Base-by-base conservation (phyloP, 2,329 filamentous ascomycete genomes). In the Trichoderma arundinaceum region DNA sequence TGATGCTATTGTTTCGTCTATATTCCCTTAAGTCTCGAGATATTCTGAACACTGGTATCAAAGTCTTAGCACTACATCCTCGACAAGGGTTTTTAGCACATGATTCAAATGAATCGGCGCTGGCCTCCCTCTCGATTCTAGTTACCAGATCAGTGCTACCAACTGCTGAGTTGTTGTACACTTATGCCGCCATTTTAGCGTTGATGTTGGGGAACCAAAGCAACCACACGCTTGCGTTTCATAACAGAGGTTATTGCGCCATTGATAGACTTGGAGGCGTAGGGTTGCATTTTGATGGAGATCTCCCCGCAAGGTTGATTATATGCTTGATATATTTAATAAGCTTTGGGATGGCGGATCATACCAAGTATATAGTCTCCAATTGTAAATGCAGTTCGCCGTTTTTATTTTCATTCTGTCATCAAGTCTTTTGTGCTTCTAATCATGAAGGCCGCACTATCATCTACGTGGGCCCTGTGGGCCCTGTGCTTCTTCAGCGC, bases 111-210 rank as follows among this genome's bases (percentile, higher is more conserved):
- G 28, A 35, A 33, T 22, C 35, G 15, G 8, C 41, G 15, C 43
- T 17, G 3, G 15, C 53, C 39, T n/a, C 17, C 33, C n/a, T 53
- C 10, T 53, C 9, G 17, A 19, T 38, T 12, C 10, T n/a, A 35
- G 10, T 17, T 19, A 10, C 7, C 12, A 61, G 35, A 51, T 52
- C 46, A 19, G 46, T 52, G 46, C 15, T 15, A 43, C 58, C 58
- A 61, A 41, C 6, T 17, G n/a, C 15, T 28, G 15, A 13, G 15
- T n/a, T 2, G 15, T n/a, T 2, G 15, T n/a, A 28, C n/a, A 51
- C 33, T n/a, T 4, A 62, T 69, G 61, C 67, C 68, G 62, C 65
- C 67, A 69, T 69, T 69, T 69, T 67, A 65, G 67, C 59, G 41
- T 62, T 33, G 22, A 66, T 69, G 17, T 41, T 64, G 19, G 44